Evolutionary conservation across 768 basidiomycete genomes (phyloP), one percentile per base, ranked within the genome.

Genomic region (Lentinula aciculospora): DNA sequence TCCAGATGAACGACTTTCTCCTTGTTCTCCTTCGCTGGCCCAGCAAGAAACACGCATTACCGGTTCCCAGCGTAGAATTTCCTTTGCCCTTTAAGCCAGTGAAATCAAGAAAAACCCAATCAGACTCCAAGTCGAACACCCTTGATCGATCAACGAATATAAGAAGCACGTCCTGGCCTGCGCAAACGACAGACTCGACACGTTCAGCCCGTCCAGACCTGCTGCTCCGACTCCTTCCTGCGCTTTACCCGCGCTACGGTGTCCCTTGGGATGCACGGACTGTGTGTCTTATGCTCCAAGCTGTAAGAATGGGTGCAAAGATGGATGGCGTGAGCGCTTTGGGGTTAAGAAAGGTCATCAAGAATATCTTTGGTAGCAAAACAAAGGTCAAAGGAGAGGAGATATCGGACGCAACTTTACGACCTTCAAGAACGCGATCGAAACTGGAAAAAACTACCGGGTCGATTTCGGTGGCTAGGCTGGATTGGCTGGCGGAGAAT

Each of bases 251-350:
- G 8, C 32, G 27, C 2, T 56, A 56, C 23, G 54, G 42, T 12
- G 54, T 56, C 17, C 2, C 28, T 21, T 46, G 40, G 40, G 54
- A 56, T 34, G 25, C 39, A 3, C 25, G 54, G 5, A 56, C 40
- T 4, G 54, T 56, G 19, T 56, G 54, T 23, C 40, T 56, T 4
- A 56, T 56, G 54, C 54, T 56, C 3, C 54, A 56, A 21, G 54
- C 54, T 5, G 54, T 56, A 15, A 39, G 54, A 32, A 56, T 56
- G 54, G 25, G 27, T 19, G 27, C 29, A 27, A 56, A 46, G 29
- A 56, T 56, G 54, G 54, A 56, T 17, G 40, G 21, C 21, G n/a
- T 53, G n/a, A 53, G 51, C 28, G 51, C 51, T 9, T 36, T 39
- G 13, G 51, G 51, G 19, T 36, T 53, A 8, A 23, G 51, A 23